These are phyloP conservation scores for Fragaria ananassa DNA, from an alignment of 306 rosid species.

Conservation along the genomic window DNA sequence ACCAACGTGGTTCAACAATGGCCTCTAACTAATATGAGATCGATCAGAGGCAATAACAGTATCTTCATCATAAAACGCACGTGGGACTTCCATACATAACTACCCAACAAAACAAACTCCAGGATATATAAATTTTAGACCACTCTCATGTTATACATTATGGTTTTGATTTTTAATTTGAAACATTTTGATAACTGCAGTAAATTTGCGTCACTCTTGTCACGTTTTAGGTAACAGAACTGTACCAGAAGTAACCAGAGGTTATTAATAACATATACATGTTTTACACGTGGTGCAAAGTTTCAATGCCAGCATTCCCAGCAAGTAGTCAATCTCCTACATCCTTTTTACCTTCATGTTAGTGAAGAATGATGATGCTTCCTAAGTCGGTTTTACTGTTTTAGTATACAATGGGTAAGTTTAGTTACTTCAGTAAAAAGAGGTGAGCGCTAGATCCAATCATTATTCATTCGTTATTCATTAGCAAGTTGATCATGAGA, in stretches of 20 bases:
- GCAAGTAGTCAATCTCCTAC: background rate
- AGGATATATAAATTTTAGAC: background rate
- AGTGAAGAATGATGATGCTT: no score
- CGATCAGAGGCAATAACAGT: constrained; percentile 12
- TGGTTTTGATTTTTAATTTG: background rate
- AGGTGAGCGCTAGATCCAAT: background rate
- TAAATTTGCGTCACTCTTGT: no score
- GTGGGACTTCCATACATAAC: constrained; percentile 26
- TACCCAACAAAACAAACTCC: no score
- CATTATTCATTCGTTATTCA: no score
- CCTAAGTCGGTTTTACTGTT: no score
- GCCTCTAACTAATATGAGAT: constrained; percentile 41
- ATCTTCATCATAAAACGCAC: background rate
- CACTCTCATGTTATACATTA: no score
- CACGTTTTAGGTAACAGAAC: no score
- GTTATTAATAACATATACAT: background rate
- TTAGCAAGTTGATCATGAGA: background rate
- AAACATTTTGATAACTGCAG: no score
- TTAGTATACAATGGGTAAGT: background rate
- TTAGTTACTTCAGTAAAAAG: background rate
- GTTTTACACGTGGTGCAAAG: background rate
- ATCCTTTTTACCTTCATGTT: background rate
- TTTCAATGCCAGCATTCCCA: background rate
- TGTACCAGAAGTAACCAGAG: no score
- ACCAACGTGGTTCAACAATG: constrained; percentile 64